Base-by-base conservation (phyloP, 2,329 filamentous ascomycete genomes). In the Diaporthe capsici region DNA sequence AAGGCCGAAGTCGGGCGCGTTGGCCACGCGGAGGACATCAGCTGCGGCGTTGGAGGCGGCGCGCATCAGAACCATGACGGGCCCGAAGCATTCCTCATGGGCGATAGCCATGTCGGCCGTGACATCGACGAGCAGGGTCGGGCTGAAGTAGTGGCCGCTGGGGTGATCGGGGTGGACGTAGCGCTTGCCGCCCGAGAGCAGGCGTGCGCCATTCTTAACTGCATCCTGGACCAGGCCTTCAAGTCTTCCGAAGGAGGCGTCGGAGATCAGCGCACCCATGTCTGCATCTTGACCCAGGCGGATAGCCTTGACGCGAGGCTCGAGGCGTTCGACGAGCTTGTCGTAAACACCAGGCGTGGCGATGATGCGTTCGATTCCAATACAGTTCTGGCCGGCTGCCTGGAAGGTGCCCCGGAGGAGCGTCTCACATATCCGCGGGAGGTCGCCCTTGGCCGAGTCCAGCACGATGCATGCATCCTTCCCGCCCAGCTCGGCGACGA, bases 351-450 rank as follows among this genome's bases (percentile, higher is more conserved):
- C 87, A 1, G 95, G 93, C 22, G 94, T 90, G 34, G 94, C 95
- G 79, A 98, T 93, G 81, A 98, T 93, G 74, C 97, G 94, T 86
- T 99, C 97, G 79, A 98, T 96, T 73, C 97, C 97, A 82, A 99
- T 96, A 85, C 97, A 99, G 86, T 99, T 99, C 84, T 99, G 97
- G 1, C 97, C 97, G 22, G 95, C 93, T 71, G 95, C 95, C 84
- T 99, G 97, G 85, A 98, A 99, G 13, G 95, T 95, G 71, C 96
- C 97, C 72, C 97, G 92, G 86, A 99, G 93, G 77, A 98, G 90
- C 78, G 97, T 94, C 77, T 95, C 94, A 53, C 91, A 90, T 68
- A 98, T 92, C 57, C 94, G 91, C 6, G 90, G 85, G 76, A 98
- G 88, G 80, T 95, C 90, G 75, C 83, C 81, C 49, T 85, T 82